These are phyloP conservation scores for Plasmodium falciparum DNA, from an alignment of 169 alveolate species.

Conservation along the genomic window DNA sequence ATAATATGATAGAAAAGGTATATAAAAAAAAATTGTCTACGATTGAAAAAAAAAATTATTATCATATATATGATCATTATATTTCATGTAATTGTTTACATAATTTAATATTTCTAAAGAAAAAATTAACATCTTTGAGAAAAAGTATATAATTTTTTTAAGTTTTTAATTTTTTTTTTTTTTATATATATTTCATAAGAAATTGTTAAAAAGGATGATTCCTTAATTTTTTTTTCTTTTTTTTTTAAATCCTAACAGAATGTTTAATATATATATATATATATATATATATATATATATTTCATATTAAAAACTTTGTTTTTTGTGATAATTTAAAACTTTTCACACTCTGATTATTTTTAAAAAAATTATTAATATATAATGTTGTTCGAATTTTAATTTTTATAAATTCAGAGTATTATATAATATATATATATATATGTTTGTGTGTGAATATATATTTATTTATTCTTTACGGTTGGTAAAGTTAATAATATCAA, in stretches of 20 bases:
- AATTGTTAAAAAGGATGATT: background rate
- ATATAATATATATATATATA: no score
- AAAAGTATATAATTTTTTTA: conserved; percentile 41
- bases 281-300: conserved; percentile 25
- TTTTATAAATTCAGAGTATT: no score
- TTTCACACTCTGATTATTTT: no score
- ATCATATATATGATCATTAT: conserved; percentile 63
- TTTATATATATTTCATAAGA: conserved; percentile 1
- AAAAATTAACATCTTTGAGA: conserved; percentile 25
- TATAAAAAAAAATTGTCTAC: conserved; percentile 32
- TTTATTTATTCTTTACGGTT: no score
- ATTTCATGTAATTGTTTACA: conserved; percentile 64
- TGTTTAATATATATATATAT: conserved; percentile 1
- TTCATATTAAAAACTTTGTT: background rate
- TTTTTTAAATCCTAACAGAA: background rate
- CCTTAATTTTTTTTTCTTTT: background rate
- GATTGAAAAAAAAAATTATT: background rate
- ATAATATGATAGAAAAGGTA: conserved; percentile 11
- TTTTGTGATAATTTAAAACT: no score
- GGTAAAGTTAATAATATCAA: no score
- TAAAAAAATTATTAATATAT: no score
- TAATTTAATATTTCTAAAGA: conserved; percentile 40
- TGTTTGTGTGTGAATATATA: no score
- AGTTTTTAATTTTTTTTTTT: background rate
- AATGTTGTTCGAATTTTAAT: no score